Evolutionary conservation across 1,284 basidiomycete genomes (phyloP).

Genomic region (Ganoderma resinaceum): DNA sequence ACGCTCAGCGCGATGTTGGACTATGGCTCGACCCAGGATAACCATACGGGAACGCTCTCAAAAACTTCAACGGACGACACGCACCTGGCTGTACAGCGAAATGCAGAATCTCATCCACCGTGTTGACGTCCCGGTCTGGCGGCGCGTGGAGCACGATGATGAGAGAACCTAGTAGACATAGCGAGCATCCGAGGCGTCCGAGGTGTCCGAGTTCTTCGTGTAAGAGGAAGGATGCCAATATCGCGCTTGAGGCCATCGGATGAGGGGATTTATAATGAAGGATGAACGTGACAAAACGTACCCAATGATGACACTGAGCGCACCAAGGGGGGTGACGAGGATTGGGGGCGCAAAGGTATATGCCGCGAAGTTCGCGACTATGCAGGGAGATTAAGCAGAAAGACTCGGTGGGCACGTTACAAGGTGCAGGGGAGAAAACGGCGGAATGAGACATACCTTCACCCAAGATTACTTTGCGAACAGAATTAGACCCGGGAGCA

Average conservation of each 20-base stretch:
- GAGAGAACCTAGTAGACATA: constrained; percentile 91
- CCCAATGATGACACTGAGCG: constrained; percentile 97
- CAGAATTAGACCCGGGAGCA: constrained; percentile 14
- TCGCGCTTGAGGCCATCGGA: constrained; percentile 63
- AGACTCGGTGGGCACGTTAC: background rate
- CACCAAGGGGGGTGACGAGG: constrained; percentile 95
- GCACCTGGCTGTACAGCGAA: constrained; percentile 91
- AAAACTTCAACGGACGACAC: constrained; percentile 27
- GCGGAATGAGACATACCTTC: constrained; percentile 65
- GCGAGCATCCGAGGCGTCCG: constrained; percentile 90
- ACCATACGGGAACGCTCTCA: background rate
- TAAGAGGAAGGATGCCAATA: constrained; percentile 92
- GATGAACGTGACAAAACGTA: constrained; percentile 46
- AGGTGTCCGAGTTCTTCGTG: constrained; percentile 95
- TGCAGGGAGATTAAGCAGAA: constrained; percentile 1
- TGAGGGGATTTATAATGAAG: background rate
- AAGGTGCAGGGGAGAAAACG: background rate
- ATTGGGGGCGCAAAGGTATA: constrained; percentile 99
- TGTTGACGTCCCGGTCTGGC: constrained; percentile 92
- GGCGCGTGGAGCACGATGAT: constrained; percentile 98
- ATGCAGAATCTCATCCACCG: constrained; percentile 92
- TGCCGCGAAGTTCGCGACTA: constrained; percentile 98
- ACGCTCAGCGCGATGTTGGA: background rate
- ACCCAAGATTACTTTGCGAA: constrained; percentile 79
- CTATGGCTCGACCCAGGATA: background rate